A percentile compares a stretch with the other conserved stretches of the same genome.
Evolutionary conservation across 495 filamentous ascomycete species (phyloP).

Genomic region (Aspergillus cavernicola): DNA sequence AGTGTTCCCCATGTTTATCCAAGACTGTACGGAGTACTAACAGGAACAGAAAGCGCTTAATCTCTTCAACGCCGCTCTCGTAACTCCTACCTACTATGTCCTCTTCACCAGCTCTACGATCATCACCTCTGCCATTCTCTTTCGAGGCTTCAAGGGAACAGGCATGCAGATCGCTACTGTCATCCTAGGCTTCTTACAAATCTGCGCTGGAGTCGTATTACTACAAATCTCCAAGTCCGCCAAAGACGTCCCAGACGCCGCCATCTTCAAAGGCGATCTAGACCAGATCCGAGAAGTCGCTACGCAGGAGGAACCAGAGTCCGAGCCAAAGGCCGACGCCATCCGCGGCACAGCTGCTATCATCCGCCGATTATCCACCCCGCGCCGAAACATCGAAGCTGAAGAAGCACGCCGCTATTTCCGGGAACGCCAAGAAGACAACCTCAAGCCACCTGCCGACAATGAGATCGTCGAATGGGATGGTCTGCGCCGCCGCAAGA

Average conservation of each 20-base stretch:
- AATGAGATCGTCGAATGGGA: conserved; percentile 88
- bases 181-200: conserved; percentile 89
- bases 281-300: conserved; percentile 94
- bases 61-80: conserved; percentile 92
- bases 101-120: conserved; percentile 96
- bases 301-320: conserved; percentile 90
- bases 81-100: conserved; percentile 98
- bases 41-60: conserved; percentile 89
- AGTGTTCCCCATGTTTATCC: conserved; percentile 31
- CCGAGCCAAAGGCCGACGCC: conserved; percentile 92
- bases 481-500: conserved; percentile 80
- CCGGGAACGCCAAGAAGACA: conserved; percentile 70
- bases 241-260: conserved; percentile 92
- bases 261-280: conserved; percentile 88
- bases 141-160: conserved; percentile 90
- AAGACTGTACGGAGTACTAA: too few relatives aligned
- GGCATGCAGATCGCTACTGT: conserved; percentile 78
- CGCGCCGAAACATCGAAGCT: conserved; percentile 72
- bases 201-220: conserved; percentile 93
- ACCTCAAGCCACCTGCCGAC: conserved; percentile 69
- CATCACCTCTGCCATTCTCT: conserved; percentile 86
- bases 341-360: conserved; percentile 91
- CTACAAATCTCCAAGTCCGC: conserved; percentile 96
- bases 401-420: conserved; percentile 77
- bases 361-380: conserved; percentile 73